These are phyloP conservation scores for Camptophora hylomeconis DNA, from an alignment of 2,329 filamentous ascomycete genomes.

Conservation along the genomic window DNA sequence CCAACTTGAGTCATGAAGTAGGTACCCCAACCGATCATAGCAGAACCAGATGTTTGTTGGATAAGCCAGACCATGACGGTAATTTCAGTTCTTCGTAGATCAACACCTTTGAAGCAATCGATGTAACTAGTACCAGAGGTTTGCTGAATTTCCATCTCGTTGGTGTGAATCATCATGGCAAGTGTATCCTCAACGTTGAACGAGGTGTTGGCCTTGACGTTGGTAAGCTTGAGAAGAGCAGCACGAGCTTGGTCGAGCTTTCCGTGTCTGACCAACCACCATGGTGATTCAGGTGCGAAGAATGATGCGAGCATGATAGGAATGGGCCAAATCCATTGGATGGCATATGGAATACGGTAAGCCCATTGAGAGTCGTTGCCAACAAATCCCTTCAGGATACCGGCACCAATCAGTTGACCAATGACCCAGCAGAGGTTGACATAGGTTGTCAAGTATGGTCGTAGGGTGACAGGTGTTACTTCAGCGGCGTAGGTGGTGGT, in stretches of 20 bases:
- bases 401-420: conserved; percentile 26
- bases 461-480: conserved; percentile 23
- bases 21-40: conserved; percentile 51
- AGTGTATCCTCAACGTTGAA: conserved; percentile 21
- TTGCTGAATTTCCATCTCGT: conserved; percentile 18
- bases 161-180: conserved; percentile 19
- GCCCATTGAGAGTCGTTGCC: conserved; percentile 20
- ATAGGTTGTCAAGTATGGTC: conserved; percentile 24
- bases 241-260: conserved; percentile 35
- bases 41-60: conserved; percentile 51
- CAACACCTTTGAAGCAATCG: conserved; percentile 23
- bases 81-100: conserved; percentile 31
- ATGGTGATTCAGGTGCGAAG: conserved; percentile 35
- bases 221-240: conserved; percentile 32
- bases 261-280: conserved; percentile 39
- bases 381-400: conserved; percentile 22
- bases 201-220: conserved; percentile 14
- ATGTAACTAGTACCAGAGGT: conserved; percentile 18
- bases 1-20: conserved; percentile 44
- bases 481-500: conserved; percentile 27
- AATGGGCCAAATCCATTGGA: conserved; percentile 21
- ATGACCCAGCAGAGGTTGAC: conserved; percentile 30
- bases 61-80: conserved; percentile 26
- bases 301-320: conserved; percentile 14
- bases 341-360: conserved; percentile 26